Conservation (phyloP, 345 rosid species). For the Gossypium raimondii region DNA sequence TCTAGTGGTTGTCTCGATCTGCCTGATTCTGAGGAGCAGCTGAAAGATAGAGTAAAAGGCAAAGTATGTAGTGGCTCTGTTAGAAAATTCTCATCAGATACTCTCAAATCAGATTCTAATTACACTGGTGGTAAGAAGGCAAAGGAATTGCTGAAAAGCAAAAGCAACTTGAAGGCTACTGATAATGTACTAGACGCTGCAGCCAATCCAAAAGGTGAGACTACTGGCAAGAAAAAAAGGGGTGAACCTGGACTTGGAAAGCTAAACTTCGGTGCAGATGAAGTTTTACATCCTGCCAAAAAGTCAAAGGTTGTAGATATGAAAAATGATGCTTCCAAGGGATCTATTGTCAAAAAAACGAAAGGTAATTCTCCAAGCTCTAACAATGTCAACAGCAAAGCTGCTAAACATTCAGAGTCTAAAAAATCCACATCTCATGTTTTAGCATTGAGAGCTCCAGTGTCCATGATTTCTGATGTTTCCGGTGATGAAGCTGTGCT, state of each 20-base stretch:
- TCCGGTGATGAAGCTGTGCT: slow-evolving; percentile 59
- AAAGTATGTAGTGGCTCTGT: slow-evolving; percentile 26
- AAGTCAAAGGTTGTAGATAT: slow-evolving; percentile 41
- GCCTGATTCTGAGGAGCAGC: slow-evolving; percentile 32
- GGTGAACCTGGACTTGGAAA: slow-evolving; percentile 41
- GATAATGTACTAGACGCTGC: slow-evolving; percentile 24
- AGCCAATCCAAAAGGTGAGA: slow-evolving; percentile 28
- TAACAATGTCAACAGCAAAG: slow-evolving; percentile 29
- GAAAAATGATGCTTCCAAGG: slow-evolving; percentile 29
- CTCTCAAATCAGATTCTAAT: slow-evolving; percentile 31
- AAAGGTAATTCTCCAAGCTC: slow-evolving; percentile 33
- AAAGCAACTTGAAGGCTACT: slow-evolving; percentile 28
- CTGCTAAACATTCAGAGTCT: slow-evolving; percentile 28
- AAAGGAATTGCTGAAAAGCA: slow-evolving; percentile 32
- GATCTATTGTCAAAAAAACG: slow-evolving; percentile 20
- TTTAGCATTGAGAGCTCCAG: slow-evolving; percentile 44
- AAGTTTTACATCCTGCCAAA: slow-evolving; percentile 41
- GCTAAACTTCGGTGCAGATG: slow-evolving; percentile 33
- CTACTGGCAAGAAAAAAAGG: slow-evolving; percentile 35
- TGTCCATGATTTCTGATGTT: slow-evolving; percentile 32
- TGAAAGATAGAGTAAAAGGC: slow-evolving; percentile 36
- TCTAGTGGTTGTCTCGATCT: slow-evolving; percentile 21
- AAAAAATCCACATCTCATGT: slow-evolving; percentile 22
- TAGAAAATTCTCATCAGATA: slow-evolving; percentile 25
- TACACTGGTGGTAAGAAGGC: slow-evolving; percentile 28